phyloP scores from a whole-genome alignment of 306 rosid genomes.

The Quercus rubra region DNA sequence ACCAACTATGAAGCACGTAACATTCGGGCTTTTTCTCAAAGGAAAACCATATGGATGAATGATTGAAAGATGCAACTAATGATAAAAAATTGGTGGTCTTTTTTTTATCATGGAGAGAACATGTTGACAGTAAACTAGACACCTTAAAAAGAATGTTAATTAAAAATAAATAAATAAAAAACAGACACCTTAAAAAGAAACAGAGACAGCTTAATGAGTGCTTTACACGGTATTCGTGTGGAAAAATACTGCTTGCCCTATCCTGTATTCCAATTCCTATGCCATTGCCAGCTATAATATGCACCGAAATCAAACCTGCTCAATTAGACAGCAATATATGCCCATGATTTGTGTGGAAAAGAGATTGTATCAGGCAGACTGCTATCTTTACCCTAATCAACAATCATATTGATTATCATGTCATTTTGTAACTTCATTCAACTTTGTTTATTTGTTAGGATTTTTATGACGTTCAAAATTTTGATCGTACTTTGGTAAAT shows the following conservation, averaged over 20 bases:
- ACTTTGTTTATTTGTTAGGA: too few relatives aligned
- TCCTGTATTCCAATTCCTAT: background rate
- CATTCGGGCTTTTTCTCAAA: too few relatives aligned
- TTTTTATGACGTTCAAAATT: too few relatives aligned
- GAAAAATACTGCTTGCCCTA: background rate
- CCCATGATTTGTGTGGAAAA: background rate
- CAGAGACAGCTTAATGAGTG: conserved; percentile 1
- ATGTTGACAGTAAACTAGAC: background rate
- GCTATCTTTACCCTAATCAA: too few relatives aligned
- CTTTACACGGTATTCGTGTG: conserved; percentile 5
- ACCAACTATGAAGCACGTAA: background rate
- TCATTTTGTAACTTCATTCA: too few relatives aligned
- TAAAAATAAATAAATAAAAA: too few relatives aligned
- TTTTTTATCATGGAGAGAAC: background rate
- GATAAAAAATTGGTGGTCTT: background rate
- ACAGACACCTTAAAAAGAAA: background rate
- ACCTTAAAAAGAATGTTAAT: background rate
- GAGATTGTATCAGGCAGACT: too few relatives aligned
- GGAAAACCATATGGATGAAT: background rate
- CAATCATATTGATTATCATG: too few relatives aligned
- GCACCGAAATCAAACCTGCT: background rate
- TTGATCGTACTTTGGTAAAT: too few relatives aligned
- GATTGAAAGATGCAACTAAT: background rate
- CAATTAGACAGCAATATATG: background rate
- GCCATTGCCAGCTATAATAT: conserved; percentile 8